These are phyloP conservation scores for Fusarium chaquense DNA, from an alignment of 2,329 filamentous ascomycete genomes.

Conservation along the genomic window DNA sequence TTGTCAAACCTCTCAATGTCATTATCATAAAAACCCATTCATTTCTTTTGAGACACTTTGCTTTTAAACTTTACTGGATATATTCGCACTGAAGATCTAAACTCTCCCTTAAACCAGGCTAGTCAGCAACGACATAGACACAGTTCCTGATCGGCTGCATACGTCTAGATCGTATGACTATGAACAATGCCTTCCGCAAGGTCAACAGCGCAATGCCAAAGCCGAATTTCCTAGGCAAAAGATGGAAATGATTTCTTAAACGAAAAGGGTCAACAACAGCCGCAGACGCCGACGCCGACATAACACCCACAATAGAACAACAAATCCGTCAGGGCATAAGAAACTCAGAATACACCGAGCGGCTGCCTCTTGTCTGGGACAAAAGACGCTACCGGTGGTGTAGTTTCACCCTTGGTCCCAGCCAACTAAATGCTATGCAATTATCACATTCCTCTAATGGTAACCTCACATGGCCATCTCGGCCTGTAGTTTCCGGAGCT, in stretches of 20 bases:
- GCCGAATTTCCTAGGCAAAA: conserved; percentile 31
- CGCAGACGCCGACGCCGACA: conserved; percentile 52
- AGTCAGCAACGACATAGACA: conserved; percentile 12
- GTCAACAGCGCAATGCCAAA: conserved; percentile 16
- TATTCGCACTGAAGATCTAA: conserved; percentile 47
- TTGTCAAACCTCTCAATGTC: neutral
- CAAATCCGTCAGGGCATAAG: conserved; percentile 32
- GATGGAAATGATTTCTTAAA: conserved; percentile 37
- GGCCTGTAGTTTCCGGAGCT: conserved; percentile 90
- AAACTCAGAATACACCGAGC: conserved; percentile 28
- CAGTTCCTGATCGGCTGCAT: neutral
- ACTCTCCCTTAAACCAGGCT: conserved; percentile 40
- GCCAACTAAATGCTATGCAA: conserved; percentile 47
- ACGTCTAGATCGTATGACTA: neutral
- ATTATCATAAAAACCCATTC: neutral
- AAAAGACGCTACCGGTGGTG: conserved; percentile 19
- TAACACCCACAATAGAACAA: conserved; percentile 46
- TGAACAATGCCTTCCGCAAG: conserved; percentile 4
- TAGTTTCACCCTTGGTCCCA: conserved; percentile 24
- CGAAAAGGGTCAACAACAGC: conserved; percentile 43
- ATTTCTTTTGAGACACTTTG: neutral
- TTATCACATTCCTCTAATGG: conserved; percentile 24
- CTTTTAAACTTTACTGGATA: conserved; percentile 27
- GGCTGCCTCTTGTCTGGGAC: conserved; percentile 36
- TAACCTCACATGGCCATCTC: conserved; percentile 90